A percentile compares a stretch with the other conserved stretches of the same genome.
Conservation (phyloP, 2,329 filamentous ascomycete species). For the Podosphaera xanthii region DNA sequence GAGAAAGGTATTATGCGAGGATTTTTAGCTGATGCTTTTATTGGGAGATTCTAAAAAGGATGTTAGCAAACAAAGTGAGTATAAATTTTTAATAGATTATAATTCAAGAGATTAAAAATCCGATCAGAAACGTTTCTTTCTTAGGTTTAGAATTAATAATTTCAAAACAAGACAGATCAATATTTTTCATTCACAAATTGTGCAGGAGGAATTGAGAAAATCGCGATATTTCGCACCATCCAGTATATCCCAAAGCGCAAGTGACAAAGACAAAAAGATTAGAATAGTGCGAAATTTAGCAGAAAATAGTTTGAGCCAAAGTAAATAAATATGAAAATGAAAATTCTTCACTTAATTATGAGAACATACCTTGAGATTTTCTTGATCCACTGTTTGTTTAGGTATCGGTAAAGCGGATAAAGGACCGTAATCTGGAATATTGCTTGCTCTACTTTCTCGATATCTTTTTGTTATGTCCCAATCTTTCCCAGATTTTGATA, state of each 20-base stretch:
- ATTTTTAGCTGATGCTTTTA: not conserved
- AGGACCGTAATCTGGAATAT: constrained; percentile 33
- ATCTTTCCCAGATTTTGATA: not conserved
- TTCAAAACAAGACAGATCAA: no score
- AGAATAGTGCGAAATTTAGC: not conserved
- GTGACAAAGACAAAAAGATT: not conserved
- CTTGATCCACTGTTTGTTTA: not conserved
- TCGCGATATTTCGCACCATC: no score
- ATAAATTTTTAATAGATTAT: no score
- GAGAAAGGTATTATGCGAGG: not conserved
- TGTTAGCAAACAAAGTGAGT: not conserved
- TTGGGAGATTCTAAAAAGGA: not conserved
- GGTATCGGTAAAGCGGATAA: not conserved
- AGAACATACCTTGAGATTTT: not conserved
- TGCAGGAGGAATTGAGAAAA: no score
- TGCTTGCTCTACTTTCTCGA: constrained; percentile 41
- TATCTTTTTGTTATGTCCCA: constrained; percentile 1
- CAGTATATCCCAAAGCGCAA: not conserved
- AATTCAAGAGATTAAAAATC: no score
- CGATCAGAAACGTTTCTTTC: no score
- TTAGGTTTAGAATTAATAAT: no score
- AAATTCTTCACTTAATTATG: not conserved
- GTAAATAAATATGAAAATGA: not conserved
- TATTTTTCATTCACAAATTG: no score
- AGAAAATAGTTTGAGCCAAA: not conserved